Base-by-base conservation (phyloP, 2,329 filamentous ascomycete genomes). In the Alternaria rosae region DNA sequence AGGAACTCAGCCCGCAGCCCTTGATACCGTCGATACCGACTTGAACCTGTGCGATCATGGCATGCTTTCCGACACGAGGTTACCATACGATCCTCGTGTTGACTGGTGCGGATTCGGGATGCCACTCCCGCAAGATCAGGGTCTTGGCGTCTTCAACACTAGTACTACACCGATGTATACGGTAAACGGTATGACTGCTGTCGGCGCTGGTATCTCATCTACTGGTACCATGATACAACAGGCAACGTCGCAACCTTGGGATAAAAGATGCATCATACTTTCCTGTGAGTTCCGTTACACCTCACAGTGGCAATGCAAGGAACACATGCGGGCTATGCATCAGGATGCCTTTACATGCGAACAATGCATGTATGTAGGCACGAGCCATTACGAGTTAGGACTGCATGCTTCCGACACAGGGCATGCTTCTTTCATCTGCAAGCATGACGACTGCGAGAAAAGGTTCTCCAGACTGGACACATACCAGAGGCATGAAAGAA, bases 351-450 rank as follows among this genome's bases (percentile, higher is more conserved):
- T 5, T 6, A 17, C 8, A 28, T 58, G 56, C 12, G 38, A 54
- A 21, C 15, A 54, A 15, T 58, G 56, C 23, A 13, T 9, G 23
- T 10, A 15, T 2, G 10, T 26, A 0, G 26, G 15, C 9, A 11
- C 11, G 0, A 12, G 2, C 13, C 4, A 3, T 1, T 7, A 2
- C 3, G 12, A 12, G 11, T 0, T 21, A 13, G 7, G n/a, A 0
- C 2, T 17, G 0, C 56, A 59, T 17, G 23, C 21, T n/a, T 4
- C 0, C 0, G 0, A 3, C 3, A 3, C 3, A 5, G 56, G 26
- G 1, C 48, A 54, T 17, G 1, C 7, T 3, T 6, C 12, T 1
- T 54, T 41, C 8, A 2, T 25, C 1, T 59, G 56, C 23, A 54
- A 38, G 28, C 28, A 54, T 15, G 50, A 54, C 0, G 12, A 4